Base-by-base conservation (phyloP, 164 flowering plant species). In the Vitis riparia region DNA sequence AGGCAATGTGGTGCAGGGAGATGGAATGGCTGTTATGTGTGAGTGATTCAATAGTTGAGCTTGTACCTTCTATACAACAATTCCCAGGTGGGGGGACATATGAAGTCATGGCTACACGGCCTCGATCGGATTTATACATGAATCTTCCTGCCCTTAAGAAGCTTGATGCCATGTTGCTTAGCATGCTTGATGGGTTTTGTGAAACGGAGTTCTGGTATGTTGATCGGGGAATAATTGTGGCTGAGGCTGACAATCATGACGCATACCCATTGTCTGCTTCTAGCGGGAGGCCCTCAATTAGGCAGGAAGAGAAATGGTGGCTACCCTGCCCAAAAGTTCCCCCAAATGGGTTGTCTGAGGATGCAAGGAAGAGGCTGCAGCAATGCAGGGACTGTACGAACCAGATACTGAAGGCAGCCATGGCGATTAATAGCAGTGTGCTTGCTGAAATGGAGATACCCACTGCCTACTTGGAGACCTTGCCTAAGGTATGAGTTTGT, bases 231-330 rank as follows among this genome's bases (percentile, higher is more conserved):
- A 77, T 83, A 52, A 27, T 72, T 55, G 11, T 81, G 30, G 83
- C 70, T n/a, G 88, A 79, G 37, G 76, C 56, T 14, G 80, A 79
- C 56, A 79, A 79, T 11, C 29, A 73, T 71, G 88, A 82, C 64
- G 72, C 59, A 2, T 81, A 49, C 64, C 48, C 73, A 14, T 59
- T 79, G 0, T 47, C 72, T 1, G 23, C 67, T 9, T 69, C 71
- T 32, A 58, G 72, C 68, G 91, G 84, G 56, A 75, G 93, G 71
- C 88, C 86, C 44, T 87, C 91, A 1, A 70, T 84, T 55, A 77
- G 93, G 67, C 89, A 89, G 74, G 93, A 89, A 73, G 91, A 89
- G 65, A 89, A 89, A 68, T 89, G 93, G 93, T 89, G 93, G 91
- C 73, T 86, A 29, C 93, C 93, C 0, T 84, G 75, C 62, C 93